Evolutionary conservation across 2,329 filamentous ascomycete species (phyloP), one percentile per base, ranked within the genome.

Genomic region (Ilyonectria destructans): DNA sequence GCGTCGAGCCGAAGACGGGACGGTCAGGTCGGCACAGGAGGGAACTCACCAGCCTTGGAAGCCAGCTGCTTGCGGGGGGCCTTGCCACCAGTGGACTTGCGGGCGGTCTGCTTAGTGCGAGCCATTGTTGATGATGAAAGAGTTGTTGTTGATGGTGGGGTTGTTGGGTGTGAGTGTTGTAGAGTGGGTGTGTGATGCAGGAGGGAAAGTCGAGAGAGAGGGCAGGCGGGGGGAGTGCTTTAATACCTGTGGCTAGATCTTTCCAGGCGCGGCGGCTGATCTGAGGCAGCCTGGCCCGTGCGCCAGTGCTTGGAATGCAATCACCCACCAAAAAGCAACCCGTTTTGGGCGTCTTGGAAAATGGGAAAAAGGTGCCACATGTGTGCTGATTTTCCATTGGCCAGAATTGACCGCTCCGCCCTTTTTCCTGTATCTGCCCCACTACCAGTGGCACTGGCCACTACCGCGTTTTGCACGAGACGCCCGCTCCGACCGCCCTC

Each of bases 61-160:
- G 96, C 96, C 82, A 98, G 95, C 91, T 98, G 95, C 94, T 99
- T 99, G 86, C 91, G 90, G 72, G 90, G 90, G 77, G 91, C 91
- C 88, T 93, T 92, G 88, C 91, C 91, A 90, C 91, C 91, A 79
- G 91, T 93, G 84, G 91, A 92, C 89, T 97, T 91, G 82, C 90
- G 89, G 79, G 89, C 89, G 79, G 88, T 90, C 82, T 90, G 88
- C 88, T 90, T 90, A 73, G 88, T 90, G 79, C 88, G 88, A 77
- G 88, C 88, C 88, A 90, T 90, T 85, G 79, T 82, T 78, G 79
- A 68, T 78, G 80, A 77, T 67, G 65, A 49, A 81, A 76, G 77
- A 75, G 76, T 46, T 71, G 74, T 71, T 78, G 76, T 74, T 77
- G 76, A 68, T 69, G 63, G 72, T 77, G 74, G 72, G 70, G 69